These are phyloP conservation scores for Saccharomyces hybrid DNA, from an alignment of 1,139 yeast genomes.

Conservation along the genomic window DNA sequence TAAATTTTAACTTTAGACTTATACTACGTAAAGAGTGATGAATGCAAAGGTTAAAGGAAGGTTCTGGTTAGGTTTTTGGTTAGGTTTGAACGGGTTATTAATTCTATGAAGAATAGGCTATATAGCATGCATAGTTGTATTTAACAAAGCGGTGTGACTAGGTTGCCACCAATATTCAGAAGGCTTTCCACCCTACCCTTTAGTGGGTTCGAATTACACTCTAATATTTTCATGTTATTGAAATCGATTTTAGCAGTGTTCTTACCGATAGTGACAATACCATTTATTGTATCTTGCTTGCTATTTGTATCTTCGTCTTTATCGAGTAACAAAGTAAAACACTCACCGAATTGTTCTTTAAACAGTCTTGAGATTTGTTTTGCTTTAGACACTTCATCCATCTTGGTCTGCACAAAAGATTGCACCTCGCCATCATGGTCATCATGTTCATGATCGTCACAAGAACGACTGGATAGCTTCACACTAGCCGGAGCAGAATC, in stretches of 20 bases:
- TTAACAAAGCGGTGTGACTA: slow-evolving; percentile 68
- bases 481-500: slow-evolving; percentile 95
- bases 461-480: slow-evolving; percentile 60
- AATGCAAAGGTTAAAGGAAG: background rate
- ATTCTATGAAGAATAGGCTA: background rate
- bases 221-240: slow-evolving; percentile 53
- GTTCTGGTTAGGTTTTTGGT: background rate
- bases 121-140: background rate
- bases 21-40: slow-evolving; percentile 2
- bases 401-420: background rate
- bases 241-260: slow-evolving; percentile 65
- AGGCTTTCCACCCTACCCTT: slow-evolving; percentile 79
- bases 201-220: slow-evolving; percentile 66
- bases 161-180: slow-evolving; percentile 63
- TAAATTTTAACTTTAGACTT: background rate
- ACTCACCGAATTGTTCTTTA: slow-evolving; percentile 81
- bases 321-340: slow-evolving; percentile 36
- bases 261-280: slow-evolving; percentile 53
- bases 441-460: slow-evolving; percentile 35
- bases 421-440: slow-evolving; percentile 8
- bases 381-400: slow-evolving; percentile 45
- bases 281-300: slow-evolving; percentile 41
- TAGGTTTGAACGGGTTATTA: background rate
- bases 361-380: slow-evolving; percentile 58
- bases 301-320: slow-evolving; percentile 34